Conservation (phyloP, 768 basidiomycete genomes). For the Kondoa subrosea region DNA sequence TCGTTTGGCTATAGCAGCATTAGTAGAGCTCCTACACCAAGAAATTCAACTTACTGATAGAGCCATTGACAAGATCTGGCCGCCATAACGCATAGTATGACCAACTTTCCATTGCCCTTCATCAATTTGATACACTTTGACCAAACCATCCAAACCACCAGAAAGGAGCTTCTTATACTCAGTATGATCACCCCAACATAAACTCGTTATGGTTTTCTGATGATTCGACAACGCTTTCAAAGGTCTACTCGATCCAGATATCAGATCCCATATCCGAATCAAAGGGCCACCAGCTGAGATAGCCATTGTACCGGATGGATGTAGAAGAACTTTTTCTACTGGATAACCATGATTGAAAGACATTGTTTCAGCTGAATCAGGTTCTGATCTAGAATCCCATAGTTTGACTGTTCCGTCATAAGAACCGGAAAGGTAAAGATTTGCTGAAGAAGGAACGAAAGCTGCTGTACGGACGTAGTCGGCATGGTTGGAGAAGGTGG, state of each 20-base stretch:
- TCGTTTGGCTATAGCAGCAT: slow-evolving; percentile 49
- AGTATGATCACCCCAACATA: slow-evolving; percentile 48
- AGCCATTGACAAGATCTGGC: slow-evolving; percentile 72
- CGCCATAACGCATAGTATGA: slow-evolving; percentile 96
- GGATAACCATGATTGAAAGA: slow-evolving; percentile 40
- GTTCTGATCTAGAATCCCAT: slow-evolving; percentile 52
- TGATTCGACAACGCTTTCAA: slow-evolving; percentile 85
- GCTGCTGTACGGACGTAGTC: slow-evolving; percentile 93
- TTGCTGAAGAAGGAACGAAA: slow-evolving; percentile 63
- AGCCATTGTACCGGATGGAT: slow-evolving; percentile 64
- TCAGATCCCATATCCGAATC: slow-evolving; percentile 83
- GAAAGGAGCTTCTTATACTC: slow-evolving; percentile 63
- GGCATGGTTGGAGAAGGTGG: slow-evolving; percentile 68
- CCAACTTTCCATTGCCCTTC: slow-evolving; percentile 66
- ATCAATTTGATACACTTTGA: slow-evolving; percentile 92
- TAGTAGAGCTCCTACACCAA: not conserved
- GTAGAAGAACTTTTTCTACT: slow-evolving; percentile 82
- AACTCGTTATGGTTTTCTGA: slow-evolving; percentile 86
- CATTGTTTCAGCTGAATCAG: slow-evolving; percentile 10
- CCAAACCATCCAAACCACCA: slow-evolving; percentile 88
- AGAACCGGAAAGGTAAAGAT: slow-evolving; percentile 75
- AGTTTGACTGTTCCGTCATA: slow-evolving; percentile 83
- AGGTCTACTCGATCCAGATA: slow-evolving; percentile 46
- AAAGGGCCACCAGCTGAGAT: slow-evolving; percentile 82
- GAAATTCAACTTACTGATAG: slow-evolving; percentile 39